Percentiles rank a stretch among this genome's conserved stretches.
Conservation (phyloP, 192 early-diverging fungal genomes). For the Entomortierella chlamydospora region DNA sequence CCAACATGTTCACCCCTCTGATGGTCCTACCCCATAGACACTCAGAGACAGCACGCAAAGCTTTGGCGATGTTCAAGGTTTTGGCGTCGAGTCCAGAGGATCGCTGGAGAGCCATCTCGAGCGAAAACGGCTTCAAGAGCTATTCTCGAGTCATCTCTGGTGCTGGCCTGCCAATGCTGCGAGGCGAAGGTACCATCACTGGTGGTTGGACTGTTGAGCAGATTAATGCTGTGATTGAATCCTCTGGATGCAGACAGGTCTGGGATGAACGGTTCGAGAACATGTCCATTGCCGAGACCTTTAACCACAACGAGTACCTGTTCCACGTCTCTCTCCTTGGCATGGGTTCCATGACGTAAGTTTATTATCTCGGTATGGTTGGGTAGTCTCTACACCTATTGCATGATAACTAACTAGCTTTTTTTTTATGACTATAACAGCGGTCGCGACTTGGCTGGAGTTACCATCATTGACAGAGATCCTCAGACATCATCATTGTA, state of each 20-base stretch:
- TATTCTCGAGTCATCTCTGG: slow-evolving; percentile 58
- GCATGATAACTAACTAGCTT: background rate
- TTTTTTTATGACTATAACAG: slow-evolving; percentile 27
- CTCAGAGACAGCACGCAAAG: slow-evolving; percentile 50
- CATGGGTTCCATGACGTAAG: slow-evolving; percentile 55
- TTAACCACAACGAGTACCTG: slow-evolving; percentile 63
- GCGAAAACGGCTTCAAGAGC: slow-evolving; percentile 60
- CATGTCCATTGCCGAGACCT: slow-evolving; percentile 58
- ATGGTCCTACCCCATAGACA: slow-evolving; percentile 53
- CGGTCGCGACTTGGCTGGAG: slow-evolving; percentile 59
- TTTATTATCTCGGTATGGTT: background rate
- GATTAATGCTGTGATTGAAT: slow-evolving; percentile 60
- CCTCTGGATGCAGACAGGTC: slow-evolving; percentile 57
- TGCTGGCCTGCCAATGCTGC: slow-evolving; percentile 58
- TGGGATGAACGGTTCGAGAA: slow-evolving; percentile 67
- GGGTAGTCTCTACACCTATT: background rate
- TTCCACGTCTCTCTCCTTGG: slow-evolving; percentile 55
- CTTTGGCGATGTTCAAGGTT: slow-evolving; percentile 59
- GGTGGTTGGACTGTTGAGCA: slow-evolving; percentile 67
- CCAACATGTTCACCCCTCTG: slow-evolving; percentile 15
- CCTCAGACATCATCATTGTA: slow-evolving; percentile 55
- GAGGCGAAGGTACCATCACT: slow-evolving; percentile 60
- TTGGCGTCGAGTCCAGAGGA: slow-evolving; percentile 46
- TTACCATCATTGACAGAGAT: slow-evolving; percentile 64
- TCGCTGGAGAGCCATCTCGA: slow-evolving; percentile 62